Base-by-base conservation (phyloP, 2,329 filamentous ascomycete species). In the Aspergillus niger region DNA sequence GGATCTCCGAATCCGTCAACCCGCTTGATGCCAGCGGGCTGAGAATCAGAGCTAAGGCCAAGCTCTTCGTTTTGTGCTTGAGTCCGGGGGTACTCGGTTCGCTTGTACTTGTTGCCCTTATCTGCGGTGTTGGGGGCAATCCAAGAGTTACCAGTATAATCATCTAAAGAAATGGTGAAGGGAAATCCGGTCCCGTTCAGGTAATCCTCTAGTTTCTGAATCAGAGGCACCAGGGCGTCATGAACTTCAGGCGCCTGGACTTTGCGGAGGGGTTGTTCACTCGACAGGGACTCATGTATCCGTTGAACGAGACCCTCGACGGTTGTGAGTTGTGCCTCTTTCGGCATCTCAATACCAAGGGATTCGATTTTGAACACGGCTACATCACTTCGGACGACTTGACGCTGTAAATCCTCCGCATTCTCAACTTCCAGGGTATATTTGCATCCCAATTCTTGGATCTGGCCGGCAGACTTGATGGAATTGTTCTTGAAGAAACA, bases 101-200 rank as follows among this genome's bases (percentile, higher is more conserved):
- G 92, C 66, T 87, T 86, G 86, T 93, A 97, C 79, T 97, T 97
- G 68, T 91, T 90, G n/a, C 91, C 89, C 64, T 87, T 89, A 63
- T 88, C 85, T 28, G 78, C 70, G 63, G 91, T 86, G 65, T 92
- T 90, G 13, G 95, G 95, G 51, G 96, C 90, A 70, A 99, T 97
- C 84, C 93, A 98, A 2, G 92, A 97, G 82, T 99, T 99, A 57
- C 95, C 95, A 0, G 93, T 91, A 2, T 91, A 90, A 74, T 99
- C 95, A 74, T 99, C 92, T 51, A 97, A 82, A 43, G 87, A 89
- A 52, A 99, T 79, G 54, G 91, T 90, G 83, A 99, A 97, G 24
- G 95, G 95, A 20, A 20, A 20, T 20, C 20, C 20, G 20, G 20
- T 20, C 20, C 20, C 20, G 20, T 20, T 20, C 2, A 20, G 20